Percentiles rank a stretch among this genome's conserved stretches.
Conservation (phyloP, 2,329 filamentous ascomycete species). For the Magnaporthiopsis rhizophila region DNA sequence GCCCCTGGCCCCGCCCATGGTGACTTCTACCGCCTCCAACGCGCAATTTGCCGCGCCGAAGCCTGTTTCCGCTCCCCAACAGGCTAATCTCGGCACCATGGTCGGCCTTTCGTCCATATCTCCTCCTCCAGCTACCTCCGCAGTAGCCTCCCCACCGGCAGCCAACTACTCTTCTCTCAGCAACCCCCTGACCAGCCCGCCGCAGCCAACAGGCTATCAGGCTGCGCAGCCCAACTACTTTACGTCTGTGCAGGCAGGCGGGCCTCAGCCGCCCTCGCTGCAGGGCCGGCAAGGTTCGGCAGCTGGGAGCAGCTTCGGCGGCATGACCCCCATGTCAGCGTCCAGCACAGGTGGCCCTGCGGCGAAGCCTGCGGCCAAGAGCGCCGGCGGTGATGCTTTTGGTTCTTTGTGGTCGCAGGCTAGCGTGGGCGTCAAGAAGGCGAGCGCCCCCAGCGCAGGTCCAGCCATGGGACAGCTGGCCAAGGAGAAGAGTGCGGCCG, state of each 20-base stretch:
- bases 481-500: constrained; percentile 94
- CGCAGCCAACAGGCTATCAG: constrained; percentile 61
- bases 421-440: constrained; percentile 69
- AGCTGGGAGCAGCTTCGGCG: constrained; percentile 22
- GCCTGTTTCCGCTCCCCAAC: constrained; percentile 75
- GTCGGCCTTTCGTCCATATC: constrained; percentile 75
- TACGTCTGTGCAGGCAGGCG: constrained; percentile 58
- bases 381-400: constrained; percentile 73
- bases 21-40: constrained; percentile 44
- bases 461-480: constrained; percentile 86
- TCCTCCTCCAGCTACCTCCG: constrained; percentile 52
- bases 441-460: constrained; percentile 51
- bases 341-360: constrained; percentile 10
- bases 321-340: constrained; percentile 13
- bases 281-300: constrained; percentile 9
- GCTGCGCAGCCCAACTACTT: constrained; percentile 88
- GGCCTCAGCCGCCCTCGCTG: constrained; percentile 21
- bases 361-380: constrained; percentile 35
- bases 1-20: constrained; percentile 38
- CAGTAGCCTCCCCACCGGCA: constrained; percentile 41
- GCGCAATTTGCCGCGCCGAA: constrained; percentile 74
- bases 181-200: constrained; percentile 36
- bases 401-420: constrained; percentile 76
- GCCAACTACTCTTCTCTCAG: constrained; percentile 59
- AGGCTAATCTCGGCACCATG: constrained; percentile 72